phyloP scores from a whole-genome alignment of 1,139 yeast genomes.

The Protomyces gravidus region DNA sequence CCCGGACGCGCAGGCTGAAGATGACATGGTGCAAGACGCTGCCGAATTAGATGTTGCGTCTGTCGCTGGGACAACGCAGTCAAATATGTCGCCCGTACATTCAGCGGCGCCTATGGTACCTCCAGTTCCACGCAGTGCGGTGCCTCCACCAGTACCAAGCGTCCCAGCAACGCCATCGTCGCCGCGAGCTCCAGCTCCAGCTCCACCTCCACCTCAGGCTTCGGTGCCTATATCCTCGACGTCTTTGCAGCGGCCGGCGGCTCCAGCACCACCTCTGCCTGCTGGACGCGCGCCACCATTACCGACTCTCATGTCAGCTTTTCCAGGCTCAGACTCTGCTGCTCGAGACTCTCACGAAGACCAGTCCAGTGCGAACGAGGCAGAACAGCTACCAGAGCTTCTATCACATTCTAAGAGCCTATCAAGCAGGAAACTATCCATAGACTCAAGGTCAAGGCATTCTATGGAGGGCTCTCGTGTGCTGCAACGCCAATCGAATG shows the following conservation, averaged over 20 bases:
- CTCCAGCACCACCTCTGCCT: constrained; percentile 28
- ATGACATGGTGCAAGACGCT: background rate
- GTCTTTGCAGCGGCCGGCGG: background rate
- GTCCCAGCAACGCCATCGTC: background rate
- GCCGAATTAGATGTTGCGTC: no score
- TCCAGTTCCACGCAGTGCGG: background rate
- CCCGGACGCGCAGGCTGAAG: background rate
- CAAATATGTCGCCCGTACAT: background rate
- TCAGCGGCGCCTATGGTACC: background rate
- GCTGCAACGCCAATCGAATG: background rate
- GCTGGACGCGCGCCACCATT: constrained; percentile 33
- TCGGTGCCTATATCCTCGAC: background rate
- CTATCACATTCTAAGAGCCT: background rate
- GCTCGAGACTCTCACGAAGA: background rate
- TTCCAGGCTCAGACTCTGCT: background rate
- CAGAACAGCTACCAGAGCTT: constrained; percentile 26
- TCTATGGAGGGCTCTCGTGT: background rate
- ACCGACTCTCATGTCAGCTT: background rate
- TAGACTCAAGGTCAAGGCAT: background rate
- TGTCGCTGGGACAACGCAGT: no score
- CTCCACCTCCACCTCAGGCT: background rate
- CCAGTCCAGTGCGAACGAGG: constrained; percentile 35
- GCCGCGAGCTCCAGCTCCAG: background rate
- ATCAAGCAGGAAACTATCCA: background rate
- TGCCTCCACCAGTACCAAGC: background rate